phyloP scores from a whole-genome alignment of 306 rosid genomes.

The Corylus avellana region DNA sequence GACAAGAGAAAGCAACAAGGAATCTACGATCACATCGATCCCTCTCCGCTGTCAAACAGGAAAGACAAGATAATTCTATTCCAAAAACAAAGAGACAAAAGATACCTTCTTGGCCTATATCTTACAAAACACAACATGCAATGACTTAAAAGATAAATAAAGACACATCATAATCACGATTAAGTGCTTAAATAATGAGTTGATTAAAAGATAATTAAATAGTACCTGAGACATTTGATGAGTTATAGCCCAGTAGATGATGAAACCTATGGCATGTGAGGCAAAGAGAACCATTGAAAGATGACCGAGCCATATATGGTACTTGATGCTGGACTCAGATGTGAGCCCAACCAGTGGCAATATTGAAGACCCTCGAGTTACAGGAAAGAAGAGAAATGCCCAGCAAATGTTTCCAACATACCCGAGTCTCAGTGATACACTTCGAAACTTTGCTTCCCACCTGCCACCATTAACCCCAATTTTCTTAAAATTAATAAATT shows the following conservation, averaged over 20 bases:
- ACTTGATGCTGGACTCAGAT: constrained; percentile 68
- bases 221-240: constrained; percentile 52
- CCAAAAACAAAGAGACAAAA: not conserved
- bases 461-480: constrained; percentile 28
- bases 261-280: constrained; percentile 51
- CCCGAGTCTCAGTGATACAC: constrained; percentile 65
- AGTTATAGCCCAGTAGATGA: constrained; percentile 63
- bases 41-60: not conserved
- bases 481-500: not conserved
- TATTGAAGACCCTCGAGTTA: constrained; percentile 65
- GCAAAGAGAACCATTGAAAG: constrained; percentile 58
- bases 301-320: constrained; percentile 78
- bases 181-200: not conserved
- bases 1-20: not conserved
- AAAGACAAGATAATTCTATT: not conserved
- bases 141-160: no score
- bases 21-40: not conserved
- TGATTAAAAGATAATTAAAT: not conserved
- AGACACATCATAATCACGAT: not conserved
- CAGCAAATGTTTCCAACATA: constrained; percentile 68
- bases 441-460: constrained; percentile 69
- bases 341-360: constrained; percentile 61
- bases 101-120: not conserved
- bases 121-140: no score
- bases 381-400: constrained; percentile 84